These are phyloP conservation scores for Bipolaris cookei DNA, from an alignment of 2,329 filamentous ascomycete species.

Conservation along the genomic window DNA sequence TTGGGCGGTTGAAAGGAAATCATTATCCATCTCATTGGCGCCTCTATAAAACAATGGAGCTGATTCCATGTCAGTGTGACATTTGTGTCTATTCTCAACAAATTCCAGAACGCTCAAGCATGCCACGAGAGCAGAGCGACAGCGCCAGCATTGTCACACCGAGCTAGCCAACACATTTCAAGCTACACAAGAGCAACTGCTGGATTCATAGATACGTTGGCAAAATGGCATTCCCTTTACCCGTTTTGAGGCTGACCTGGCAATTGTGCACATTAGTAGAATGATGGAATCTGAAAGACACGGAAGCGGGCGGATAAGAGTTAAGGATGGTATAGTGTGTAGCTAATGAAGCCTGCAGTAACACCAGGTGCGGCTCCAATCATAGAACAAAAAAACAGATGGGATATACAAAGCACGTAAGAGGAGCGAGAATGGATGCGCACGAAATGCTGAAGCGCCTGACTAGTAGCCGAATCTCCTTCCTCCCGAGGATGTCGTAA, in stretches of 20 bases:
- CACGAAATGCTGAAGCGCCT: conserved; percentile 19
- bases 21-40: not conserved
- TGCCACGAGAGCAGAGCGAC: conserved; percentile 1
- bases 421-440: conserved; percentile 19
- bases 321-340: conserved; percentile 26
- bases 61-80: not conserved
- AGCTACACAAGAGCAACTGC: not conserved
- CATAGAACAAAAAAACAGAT: conserved; percentile 33
- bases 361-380: conserved; percentile 33
- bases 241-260: not conserved
- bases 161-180: not conserved
- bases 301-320: not conserved
- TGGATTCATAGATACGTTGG: not conserved
- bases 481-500: conserved; percentile 30
- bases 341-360: conserved; percentile 32
- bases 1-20: not conserved
- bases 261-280: not conserved
- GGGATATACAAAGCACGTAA: conserved; percentile 43
- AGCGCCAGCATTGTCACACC: not conserved
- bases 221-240: not conserved
- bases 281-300: not conserved
- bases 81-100: not conserved
- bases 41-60: not conserved
- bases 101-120: not conserved
- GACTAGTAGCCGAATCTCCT: conserved; percentile 24